Conservation (phyloP, 345 rosid genomes). For the Ceriops zippeliana region DNA sequence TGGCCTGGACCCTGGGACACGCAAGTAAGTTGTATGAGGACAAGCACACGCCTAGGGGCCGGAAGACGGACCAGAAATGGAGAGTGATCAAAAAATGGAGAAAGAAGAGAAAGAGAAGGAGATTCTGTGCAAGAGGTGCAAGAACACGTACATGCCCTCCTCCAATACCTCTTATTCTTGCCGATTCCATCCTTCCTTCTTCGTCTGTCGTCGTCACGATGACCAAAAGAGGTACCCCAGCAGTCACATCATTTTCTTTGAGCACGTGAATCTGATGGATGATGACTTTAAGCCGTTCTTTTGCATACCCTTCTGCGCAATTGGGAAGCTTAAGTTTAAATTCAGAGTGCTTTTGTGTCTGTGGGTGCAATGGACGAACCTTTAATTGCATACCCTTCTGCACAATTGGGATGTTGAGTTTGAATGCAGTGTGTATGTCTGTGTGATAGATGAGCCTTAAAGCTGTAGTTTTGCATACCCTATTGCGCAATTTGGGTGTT, state of each 20-base stretch:
- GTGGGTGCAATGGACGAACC: not conserved
- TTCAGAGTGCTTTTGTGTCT: not conserved
- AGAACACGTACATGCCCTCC: slow-evolving; percentile 43
- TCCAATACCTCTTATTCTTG: slow-evolving; percentile 68
- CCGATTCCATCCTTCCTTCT: slow-evolving; percentile 81
- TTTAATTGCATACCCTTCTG: too few relatives aligned
- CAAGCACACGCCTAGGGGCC: not conserved
- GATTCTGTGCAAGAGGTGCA: slow-evolving; percentile 71
- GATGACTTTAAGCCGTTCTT: not conserved
- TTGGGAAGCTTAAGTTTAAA: not conserved
- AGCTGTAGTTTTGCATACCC: too few relatives aligned
- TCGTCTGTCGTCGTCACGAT: slow-evolving; percentile 95
- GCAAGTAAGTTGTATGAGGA: not conserved
- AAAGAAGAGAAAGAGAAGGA: slow-evolving; percentile 31
- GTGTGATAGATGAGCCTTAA: too few relatives aligned
- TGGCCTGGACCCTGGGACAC: too few relatives aligned
- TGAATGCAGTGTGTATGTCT: too few relatives aligned
- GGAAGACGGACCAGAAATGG: not conserved
- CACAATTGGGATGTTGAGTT: too few relatives aligned
- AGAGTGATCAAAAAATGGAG: slow-evolving; percentile 14
- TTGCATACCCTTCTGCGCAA: not conserved
- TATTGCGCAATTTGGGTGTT: too few relatives aligned
- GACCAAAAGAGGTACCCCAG: slow-evolving; percentile 74
- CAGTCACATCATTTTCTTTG: not conserved
- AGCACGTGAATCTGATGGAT: too few relatives aligned